A percentile compares a stretch with the other conserved stretches of the same genome.
Conservation (phyloP, 1,139 yeast species). For the Petasospora rhodanensis region DNA sequence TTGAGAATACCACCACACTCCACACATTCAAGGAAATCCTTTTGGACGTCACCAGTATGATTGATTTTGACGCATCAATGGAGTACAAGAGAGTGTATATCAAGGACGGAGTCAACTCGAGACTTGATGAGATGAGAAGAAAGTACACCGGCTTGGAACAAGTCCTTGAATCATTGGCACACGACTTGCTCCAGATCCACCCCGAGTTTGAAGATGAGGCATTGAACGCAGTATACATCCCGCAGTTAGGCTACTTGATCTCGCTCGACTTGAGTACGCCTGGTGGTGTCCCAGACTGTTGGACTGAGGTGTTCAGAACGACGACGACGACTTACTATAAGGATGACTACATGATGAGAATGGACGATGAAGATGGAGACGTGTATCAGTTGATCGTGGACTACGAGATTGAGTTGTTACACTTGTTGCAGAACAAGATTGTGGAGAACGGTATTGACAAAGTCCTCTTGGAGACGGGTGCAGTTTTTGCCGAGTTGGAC, state of each 20-base stretch:
- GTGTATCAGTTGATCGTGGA: conserved; percentile 33
- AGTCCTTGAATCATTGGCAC: conserved; percentile 28
- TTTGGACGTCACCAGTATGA: conserved; percentile 13
- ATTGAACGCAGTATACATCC: conserved; percentile 37
- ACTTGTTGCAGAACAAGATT: conserved; percentile 31
- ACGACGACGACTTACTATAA: conserved; percentile 35
- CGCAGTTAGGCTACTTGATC: conserved; percentile 36
- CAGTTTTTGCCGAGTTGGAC: conserved; percentile 34
- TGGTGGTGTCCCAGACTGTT: conserved; percentile 15
- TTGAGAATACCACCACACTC: neutral
- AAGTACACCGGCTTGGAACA: conserved; percentile 36
- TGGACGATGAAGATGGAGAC: conserved; percentile 31
- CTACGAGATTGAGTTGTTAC: conserved; percentile 38
- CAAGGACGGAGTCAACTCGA: conserved; percentile 26
- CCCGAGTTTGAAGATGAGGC: conserved; percentile 13
- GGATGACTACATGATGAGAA: conserved; percentile 26
- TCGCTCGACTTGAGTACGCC: conserved; percentile 19
- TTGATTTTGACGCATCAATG: conserved; percentile 34
- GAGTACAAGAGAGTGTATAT: conserved; percentile 31
- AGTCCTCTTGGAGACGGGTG: conserved; percentile 21
- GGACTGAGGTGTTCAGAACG: conserved; percentile 39
- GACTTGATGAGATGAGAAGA: conserved; percentile 31
- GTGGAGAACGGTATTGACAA: conserved; percentile 15
- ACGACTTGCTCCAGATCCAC: conserved; percentile 13
- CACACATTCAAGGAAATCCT: conserved; percentile 9